Percentiles rank a stretch among this genome's conserved stretches.
phyloP scores from a whole-genome alignment of 2,329 filamentous ascomycete species.

The Pseudocercospora ulei region DNA sequence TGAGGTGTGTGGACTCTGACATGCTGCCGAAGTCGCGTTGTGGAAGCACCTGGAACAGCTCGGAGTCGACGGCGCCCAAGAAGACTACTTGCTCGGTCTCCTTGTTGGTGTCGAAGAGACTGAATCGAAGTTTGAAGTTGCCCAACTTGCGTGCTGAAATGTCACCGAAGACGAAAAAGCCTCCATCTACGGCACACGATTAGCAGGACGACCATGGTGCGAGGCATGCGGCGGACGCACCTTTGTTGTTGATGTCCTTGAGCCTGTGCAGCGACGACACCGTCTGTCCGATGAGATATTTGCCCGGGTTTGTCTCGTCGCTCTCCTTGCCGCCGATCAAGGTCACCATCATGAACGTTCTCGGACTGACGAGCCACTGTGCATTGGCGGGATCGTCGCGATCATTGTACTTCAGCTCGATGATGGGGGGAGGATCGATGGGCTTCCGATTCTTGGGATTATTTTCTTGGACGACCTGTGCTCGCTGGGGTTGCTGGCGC shows the following conservation, averaged over 20 bases:
- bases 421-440: conserved; percentile 75
- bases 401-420: conserved; percentile 54
- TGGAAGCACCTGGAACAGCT: conserved; percentile 49
- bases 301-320: conserved; percentile 19
- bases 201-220: background rate
- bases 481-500: conserved; percentile 22
- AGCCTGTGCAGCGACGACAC: conserved; percentile 74
- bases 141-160: conserved; percentile 69
- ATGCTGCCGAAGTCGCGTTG: conserved; percentile 67
- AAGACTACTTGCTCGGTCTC: conserved; percentile 40
- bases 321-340: conserved; percentile 36
- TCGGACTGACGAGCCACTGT: conserved; percentile 55
- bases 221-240: conserved; percentile 2
- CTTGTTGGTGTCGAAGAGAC: conserved; percentile 61
- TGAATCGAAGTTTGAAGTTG: conserved; percentile 63
- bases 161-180: conserved; percentile 86
- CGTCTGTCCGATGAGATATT: conserved; percentile 50
- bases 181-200: conserved; percentile 51
- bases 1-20: conserved; percentile 70
- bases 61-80: conserved; percentile 50
- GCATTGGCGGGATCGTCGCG: conserved; percentile 42
- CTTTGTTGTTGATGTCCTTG: conserved; percentile 49
- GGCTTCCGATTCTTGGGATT: conserved; percentile 53
- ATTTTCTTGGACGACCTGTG: conserved; percentile 25
- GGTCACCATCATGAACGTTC: conserved; percentile 53